Conservation (phyloP, 2,329 filamentous ascomycete species). For the Ophiostoma novo-ulmi region DNA sequence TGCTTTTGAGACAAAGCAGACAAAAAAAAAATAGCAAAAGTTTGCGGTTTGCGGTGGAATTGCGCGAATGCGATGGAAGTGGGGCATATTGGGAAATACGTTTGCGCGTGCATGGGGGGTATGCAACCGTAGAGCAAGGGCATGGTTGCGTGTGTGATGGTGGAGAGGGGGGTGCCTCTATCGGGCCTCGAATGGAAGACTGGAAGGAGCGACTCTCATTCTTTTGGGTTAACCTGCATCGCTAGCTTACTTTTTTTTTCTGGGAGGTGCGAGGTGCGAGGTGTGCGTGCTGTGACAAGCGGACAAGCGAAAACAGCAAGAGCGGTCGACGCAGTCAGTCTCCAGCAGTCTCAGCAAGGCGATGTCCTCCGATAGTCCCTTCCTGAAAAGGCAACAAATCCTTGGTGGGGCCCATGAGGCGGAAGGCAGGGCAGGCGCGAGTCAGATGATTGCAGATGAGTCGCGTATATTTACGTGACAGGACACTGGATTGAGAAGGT, state of each 20-base stretch:
- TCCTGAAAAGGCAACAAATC: slow-evolving; percentile 19
- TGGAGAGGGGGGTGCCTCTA: background rate
- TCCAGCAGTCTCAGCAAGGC: slow-evolving; percentile 15
- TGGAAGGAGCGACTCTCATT: slow-evolving; percentile 3
- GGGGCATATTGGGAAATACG: slow-evolving; percentile 5
- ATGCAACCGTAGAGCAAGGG: background rate
- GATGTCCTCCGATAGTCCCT: slow-evolving; percentile 18
- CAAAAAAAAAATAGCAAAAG: background rate
- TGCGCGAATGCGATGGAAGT: slow-evolving; percentile 14
- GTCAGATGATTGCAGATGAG: slow-evolving; percentile 21
- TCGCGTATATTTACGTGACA: background rate
- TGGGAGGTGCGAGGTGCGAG: background rate
- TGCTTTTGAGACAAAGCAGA: background rate
- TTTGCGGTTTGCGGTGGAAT: slow-evolving; percentile 11
- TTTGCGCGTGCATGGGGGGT: slow-evolving; percentile 9
- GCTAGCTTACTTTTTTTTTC: slow-evolving; percentile 5
- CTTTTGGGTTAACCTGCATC: slow-evolving; percentile 8
- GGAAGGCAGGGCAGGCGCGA: slow-evolving; percentile 15
- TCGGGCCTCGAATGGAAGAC: background rate
- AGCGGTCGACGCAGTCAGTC: slow-evolving; percentile 15
- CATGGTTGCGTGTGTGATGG: background rate
- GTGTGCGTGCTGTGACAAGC: background rate
- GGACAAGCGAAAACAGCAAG: slow-evolving; percentile 9
- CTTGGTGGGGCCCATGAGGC: slow-evolving; percentile 16
- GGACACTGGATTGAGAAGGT: background rate